Conservation (phyloP, 1,284 basidiomycete species). For the Kwoniella shivajii region DNA sequence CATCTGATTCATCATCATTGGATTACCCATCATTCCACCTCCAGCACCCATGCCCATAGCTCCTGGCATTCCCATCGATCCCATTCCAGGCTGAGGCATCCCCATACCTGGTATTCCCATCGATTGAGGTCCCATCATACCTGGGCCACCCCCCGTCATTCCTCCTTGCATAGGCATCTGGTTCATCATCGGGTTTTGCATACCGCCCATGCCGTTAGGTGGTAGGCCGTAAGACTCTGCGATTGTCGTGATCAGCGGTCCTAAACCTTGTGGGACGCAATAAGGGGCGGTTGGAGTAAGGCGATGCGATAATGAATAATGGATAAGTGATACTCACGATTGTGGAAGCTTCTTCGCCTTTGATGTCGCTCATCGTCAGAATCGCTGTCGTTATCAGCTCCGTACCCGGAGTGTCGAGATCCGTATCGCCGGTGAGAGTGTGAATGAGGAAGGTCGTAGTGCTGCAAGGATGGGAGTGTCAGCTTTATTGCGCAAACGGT, state of each 20-base stretch:
- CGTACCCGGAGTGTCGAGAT: conserved; percentile 19
- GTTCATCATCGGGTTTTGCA: conserved; percentile 21
- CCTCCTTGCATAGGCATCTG: conserved; percentile 9
- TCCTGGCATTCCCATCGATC: conserved; percentile 31
- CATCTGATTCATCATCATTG: conserved; percentile 16
- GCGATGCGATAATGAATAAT: too few relatives aligned
- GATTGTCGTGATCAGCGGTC: too few relatives aligned
- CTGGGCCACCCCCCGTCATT: conserved; percentile 5
- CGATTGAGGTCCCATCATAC: conserved; percentile 15
- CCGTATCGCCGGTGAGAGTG: conserved; percentile 7
- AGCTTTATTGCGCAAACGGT: not conserved
- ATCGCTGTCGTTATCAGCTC: conserved; percentile 28
- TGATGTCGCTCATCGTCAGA: conserved; percentile 22
- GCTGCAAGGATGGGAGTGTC: conserved; percentile 19
- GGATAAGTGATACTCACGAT: conserved; percentile 31
- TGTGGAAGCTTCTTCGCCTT: conserved; percentile 22
- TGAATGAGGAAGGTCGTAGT: conserved; percentile 33
- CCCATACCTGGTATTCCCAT: conserved; percentile 29
- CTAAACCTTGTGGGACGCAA: too few relatives aligned
- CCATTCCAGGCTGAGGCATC: conserved; percentile 28
- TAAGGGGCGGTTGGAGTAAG: not conserved
- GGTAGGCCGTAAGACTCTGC: not conserved
- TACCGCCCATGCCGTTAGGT: conserved; percentile 23
- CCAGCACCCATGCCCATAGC: conserved; percentile 15
- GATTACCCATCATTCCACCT: not conserved